phyloP scores from a whole-genome alignment of 2,329 filamentous ascomycete species.

The Penicillium freii region DNA sequence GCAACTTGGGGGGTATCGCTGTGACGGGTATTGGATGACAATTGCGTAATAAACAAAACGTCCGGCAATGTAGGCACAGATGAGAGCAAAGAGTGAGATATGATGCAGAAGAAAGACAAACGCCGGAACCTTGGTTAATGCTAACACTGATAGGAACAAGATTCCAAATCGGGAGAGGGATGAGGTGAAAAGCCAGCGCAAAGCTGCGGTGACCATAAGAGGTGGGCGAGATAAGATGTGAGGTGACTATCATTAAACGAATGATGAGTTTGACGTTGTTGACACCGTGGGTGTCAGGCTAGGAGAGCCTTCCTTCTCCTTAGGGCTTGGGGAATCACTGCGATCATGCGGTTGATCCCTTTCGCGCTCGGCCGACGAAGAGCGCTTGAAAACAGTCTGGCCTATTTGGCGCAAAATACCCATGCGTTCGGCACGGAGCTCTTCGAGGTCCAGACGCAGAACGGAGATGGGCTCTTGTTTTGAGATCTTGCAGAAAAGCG shows the following conservation, averaged over 20 bases:
- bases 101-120: slow-evolving; percentile 12
- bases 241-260: slow-evolving; percentile 19
- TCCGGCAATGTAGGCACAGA: slow-evolving; percentile 16
- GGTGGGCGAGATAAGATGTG: neutral
- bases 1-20: slow-evolving; percentile 25
- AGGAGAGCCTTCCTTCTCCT: slow-evolving; percentile 38
- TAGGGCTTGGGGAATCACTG: slow-evolving; percentile 29
- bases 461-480: slow-evolving; percentile 55
- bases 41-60: slow-evolving; percentile 16
- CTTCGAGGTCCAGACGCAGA: slow-evolving; percentile 38
- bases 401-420: slow-evolving; percentile 45
- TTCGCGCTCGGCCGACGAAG: slow-evolving; percentile 42
- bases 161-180: neutral
- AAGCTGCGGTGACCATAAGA: slow-evolving; percentile 1
- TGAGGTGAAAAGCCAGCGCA: neutral
- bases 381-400: slow-evolving; percentile 46
- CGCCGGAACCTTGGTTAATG: slow-evolving; percentile 10
- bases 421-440: slow-evolving; percentile 41
- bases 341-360: slow-evolving; percentile 30
- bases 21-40: slow-evolving; percentile 22
- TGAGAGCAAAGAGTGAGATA: slow-evolving; percentile 18
- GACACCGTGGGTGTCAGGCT: slow-evolving; percentile 38
- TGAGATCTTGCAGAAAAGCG: slow-evolving; percentile 84
- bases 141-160: slow-evolving; percentile 1
- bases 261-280: slow-evolving; percentile 37